Evolutionary conservation across 208 protist genomes (phyloP).

Genomic region (Acanthamoeba lenticulata): DNA sequence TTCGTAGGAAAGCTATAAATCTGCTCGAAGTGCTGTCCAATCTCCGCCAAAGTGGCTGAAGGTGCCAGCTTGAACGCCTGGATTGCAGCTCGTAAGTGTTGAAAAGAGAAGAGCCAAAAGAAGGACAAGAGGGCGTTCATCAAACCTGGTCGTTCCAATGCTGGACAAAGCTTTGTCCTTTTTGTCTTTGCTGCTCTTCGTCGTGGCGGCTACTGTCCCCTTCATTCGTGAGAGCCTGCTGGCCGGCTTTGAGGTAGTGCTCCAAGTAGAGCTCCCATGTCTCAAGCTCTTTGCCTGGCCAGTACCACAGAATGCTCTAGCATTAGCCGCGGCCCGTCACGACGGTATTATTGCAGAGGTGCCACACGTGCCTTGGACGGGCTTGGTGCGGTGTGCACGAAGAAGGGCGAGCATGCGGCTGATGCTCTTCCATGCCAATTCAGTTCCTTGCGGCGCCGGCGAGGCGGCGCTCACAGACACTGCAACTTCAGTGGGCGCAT

Average conservation of each 20-base stretch:
- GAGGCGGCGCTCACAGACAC: neutral
- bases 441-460: neutral
- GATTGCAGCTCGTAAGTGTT: no score
- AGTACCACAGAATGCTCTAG: neutral
- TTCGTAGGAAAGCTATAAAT: neutral
- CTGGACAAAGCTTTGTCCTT: neutral
- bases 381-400: neutral
- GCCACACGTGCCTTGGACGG: constrained; percentile 4
- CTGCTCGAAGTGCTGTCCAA: neutral
- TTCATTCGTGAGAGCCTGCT: neutral
- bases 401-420: neutral
- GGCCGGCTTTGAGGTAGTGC: neutral
- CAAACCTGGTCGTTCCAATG: constrained; percentile 32
- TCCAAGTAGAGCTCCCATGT: neutral
- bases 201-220: no score
- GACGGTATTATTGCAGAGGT: neutral
- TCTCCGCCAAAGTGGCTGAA: neutral
- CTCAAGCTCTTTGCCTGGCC: neutral
- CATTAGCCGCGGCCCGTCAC: neutral
- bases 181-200: neutral
- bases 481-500: neutral
- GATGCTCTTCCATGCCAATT: neutral
- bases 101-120: no score
- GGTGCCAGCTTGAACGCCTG: neutral
- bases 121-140: neutral